These are phyloP conservation scores for Talaromyces sp. DNA, from an alignment of 2,329 filamentous ascomycete species.

Conservation along the genomic window DNA sequence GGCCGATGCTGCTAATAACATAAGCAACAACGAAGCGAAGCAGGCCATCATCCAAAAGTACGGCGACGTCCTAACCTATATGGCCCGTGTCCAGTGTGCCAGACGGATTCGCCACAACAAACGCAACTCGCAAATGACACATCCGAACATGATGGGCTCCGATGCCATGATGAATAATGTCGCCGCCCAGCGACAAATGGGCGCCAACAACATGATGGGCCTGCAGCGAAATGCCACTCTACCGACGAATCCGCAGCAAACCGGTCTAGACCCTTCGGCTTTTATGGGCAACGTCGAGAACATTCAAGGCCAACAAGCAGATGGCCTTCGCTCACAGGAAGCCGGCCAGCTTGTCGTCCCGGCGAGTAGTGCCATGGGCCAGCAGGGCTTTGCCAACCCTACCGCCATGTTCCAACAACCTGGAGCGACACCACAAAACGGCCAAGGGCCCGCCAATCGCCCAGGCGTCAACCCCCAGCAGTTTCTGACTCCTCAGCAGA, in stretches of 20 bases:
- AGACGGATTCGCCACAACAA: constrained; percentile 31
- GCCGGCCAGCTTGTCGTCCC: constrained; percentile 60
- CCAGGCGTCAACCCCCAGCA: constrained; percentile 35
- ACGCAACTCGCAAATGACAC: constrained; percentile 25
- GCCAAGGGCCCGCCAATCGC: constrained; percentile 33
- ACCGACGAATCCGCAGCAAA: constrained; percentile 23
- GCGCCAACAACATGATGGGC: constrained; percentile 37
- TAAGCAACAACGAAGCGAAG: constrained; percentile 42
- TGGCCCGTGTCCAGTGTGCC: constrained; percentile 47
- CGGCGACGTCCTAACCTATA: constrained; percentile 46
- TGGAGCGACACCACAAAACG: constrained; percentile 29
- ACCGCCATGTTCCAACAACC: constrained; percentile 38
- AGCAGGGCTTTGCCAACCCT: constrained; percentile 31
- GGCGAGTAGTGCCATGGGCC: constrained; percentile 51
- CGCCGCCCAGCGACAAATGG: constrained; percentile 35
- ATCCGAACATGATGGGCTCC: constrained; percentile 23
- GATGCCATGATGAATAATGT: constrained; percentile 34
- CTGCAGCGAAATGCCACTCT: constrained; percentile 33
- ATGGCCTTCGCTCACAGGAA: constrained; percentile 57
- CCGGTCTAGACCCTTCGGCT: constrained; percentile 26
- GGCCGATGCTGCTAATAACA: constrained; percentile 36
- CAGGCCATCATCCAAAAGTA: constrained; percentile 40
- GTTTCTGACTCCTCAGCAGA: constrained; percentile 34
- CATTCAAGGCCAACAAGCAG: constrained; percentile 56
- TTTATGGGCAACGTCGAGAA: constrained; percentile 48